Evolutionary conservation across 2,329 filamentous ascomycete genomes (phyloP).

Genomic region (Penicillium freii): DNA sequence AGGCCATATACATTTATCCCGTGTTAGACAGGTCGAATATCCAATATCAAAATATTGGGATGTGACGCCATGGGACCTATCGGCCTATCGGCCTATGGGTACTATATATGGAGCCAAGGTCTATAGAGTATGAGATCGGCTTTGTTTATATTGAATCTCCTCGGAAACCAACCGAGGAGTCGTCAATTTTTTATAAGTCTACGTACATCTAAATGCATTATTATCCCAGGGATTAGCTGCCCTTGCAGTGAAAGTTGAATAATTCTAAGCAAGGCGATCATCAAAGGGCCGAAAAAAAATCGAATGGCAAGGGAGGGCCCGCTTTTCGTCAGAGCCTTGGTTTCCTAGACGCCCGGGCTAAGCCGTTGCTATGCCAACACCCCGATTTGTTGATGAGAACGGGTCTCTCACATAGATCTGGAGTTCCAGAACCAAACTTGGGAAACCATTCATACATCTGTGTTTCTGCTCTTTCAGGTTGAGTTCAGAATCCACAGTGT

Average conservation of each 20-base stretch:
- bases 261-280: conserved; percentile 15
- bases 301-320: conserved; percentile 17
- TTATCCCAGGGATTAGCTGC: conserved; percentile 17
- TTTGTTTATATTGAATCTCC: conserved; percentile 16
- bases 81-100: conserved; percentile 3
- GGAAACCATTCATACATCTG: conserved; percentile 26
- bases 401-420: conserved; percentile 34
- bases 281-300: neutral
- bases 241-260: conserved; percentile 21
- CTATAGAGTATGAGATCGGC: conserved; percentile 10
- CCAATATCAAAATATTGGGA: neutral
- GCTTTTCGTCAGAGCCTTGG: conserved; percentile 23
- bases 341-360: conserved; percentile 31
- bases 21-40: conserved; percentile 7
- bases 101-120: conserved; percentile 8
- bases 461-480: conserved; percentile 22
- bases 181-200: neutral
- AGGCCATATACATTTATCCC: neutral
- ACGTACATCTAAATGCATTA: neutral
- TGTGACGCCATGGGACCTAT: conserved; percentile 8
- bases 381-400: conserved; percentile 41
- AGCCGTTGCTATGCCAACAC: conserved; percentile 39
- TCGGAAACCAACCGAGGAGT: conserved; percentile 17
- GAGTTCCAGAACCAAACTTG: conserved; percentile 25
- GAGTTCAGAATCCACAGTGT: conserved; percentile 12